Percentiles rank a stretch among this genome's conserved stretches.
phyloP scores from a whole-genome alignment of 2,329 filamentous ascomycete species.

The Colletotrichum nymphaeae region DNA sequence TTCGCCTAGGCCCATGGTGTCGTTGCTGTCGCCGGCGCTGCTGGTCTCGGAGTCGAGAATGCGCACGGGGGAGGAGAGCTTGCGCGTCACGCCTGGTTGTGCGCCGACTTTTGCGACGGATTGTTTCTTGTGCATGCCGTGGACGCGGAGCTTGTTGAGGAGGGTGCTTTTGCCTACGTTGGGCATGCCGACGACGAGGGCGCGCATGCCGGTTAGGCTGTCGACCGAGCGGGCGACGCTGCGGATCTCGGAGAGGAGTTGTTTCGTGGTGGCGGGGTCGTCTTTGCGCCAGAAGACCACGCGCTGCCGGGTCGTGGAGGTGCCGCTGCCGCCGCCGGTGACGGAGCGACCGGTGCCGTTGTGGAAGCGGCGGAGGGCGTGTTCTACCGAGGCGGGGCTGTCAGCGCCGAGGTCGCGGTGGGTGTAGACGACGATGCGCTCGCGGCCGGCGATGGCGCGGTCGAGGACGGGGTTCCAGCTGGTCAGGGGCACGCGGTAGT shows the following conservation, averaged over 20 bases:
- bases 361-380: conserved; percentile 45
- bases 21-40: background rate
- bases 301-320: conserved; percentile 33
- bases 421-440: conserved; percentile 89
- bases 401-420: conserved; percentile 79
- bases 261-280: conserved; percentile 45
- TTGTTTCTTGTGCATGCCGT: conserved; percentile 65
- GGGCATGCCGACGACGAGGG: conserved; percentile 95
- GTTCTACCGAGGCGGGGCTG: conserved; percentile 39
- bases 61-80: conserved; percentile 85
- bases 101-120: conserved; percentile 87
- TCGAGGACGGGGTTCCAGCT: conserved; percentile 93
- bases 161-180: conserved; percentile 97
- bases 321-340: background rate
- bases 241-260: conserved; percentile 52
- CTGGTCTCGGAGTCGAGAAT: conserved; percentile 60
- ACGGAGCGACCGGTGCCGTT: conserved; percentile 39
- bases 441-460: conserved; percentile 75
- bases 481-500: conserved; percentile 89
- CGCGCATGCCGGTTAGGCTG: conserved; percentile 82
- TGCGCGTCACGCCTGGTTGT: conserved; percentile 90
- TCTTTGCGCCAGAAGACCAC: conserved; percentile 59
- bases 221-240: conserved; percentile 49
- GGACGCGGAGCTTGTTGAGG: conserved; percentile 84
- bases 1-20: conserved; percentile 50